phyloP scores from a whole-genome alignment of 2,329 filamentous ascomycete genomes.

The Monilinia aucupariae region DNA sequence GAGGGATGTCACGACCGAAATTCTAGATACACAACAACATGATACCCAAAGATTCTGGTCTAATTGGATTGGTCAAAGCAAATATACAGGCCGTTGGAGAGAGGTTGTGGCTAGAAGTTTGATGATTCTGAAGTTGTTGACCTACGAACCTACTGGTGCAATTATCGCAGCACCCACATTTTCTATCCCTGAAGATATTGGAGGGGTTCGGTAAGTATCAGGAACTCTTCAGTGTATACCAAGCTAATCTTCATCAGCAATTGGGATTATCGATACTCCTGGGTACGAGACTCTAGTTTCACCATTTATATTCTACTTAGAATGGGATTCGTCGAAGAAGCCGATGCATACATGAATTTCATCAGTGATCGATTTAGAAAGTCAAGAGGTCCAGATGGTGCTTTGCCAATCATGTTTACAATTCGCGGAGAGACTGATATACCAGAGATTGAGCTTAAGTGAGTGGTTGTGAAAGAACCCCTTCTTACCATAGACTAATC shows the following conservation, averaged over 20 bases:
- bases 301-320: slow-evolving; percentile 73
- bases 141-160: slow-evolving; percentile 72
- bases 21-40: slow-evolving; percentile 59
- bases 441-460: slow-evolving; percentile 58
- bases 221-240: not conserved
- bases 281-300: slow-evolving; percentile 73
- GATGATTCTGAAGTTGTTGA: slow-evolving; percentile 70
- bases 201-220: slow-evolving; percentile 46
- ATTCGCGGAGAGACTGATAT: slow-evolving; percentile 71
- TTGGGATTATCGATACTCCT: slow-evolving; percentile 72
- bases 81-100: slow-evolving; percentile 66
- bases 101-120: slow-evolving; percentile 67
- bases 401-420: slow-evolving; percentile 75
- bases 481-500: slow-evolving; percentile 8
- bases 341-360: slow-evolving; percentile 73
- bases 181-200: slow-evolving; percentile 69
- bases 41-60: slow-evolving; percentile 69
- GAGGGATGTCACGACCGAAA: slow-evolving; percentile 49
- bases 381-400: slow-evolving; percentile 54
- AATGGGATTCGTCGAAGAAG: slow-evolving; percentile 69
- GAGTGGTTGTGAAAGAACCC: not conserved
- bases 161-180: slow-evolving; percentile 74
- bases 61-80: slow-evolving; percentile 65
- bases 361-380: slow-evolving; percentile 65
- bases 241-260: slow-evolving; percentile 39